phyloP scores from a whole-genome alignment of 2,329 filamentous ascomycete species.

The Fusarium coffeatum region DNA sequence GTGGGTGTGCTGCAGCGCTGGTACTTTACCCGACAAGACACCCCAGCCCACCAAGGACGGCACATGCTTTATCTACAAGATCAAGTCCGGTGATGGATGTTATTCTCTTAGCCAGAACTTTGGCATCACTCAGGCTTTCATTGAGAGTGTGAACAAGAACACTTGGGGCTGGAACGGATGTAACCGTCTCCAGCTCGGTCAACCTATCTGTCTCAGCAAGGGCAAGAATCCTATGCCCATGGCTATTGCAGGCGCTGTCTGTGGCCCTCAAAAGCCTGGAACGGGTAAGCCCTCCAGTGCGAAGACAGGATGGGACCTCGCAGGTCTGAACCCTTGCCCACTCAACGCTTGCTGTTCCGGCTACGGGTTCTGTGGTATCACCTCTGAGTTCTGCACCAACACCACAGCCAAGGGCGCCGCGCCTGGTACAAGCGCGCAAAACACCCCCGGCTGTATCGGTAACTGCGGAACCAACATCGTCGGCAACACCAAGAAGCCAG shows the following conservation, averaged over 20 bases:
- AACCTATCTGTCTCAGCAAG: slow-evolving; percentile 51
- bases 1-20: slow-evolving; percentile 53
- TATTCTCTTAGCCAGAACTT: slow-evolving; percentile 47
- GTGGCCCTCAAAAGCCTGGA: slow-evolving; percentile 51
- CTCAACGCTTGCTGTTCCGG: slow-evolving; percentile 57
- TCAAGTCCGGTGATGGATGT: slow-evolving; percentile 51
- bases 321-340: slow-evolving; percentile 59
- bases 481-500: slow-evolving; percentile 43
- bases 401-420: slow-evolving; percentile 45
- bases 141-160: slow-evolving; percentile 53
- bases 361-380: slow-evolving; percentile 60
- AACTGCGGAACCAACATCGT: slow-evolving; percentile 51
- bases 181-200: slow-evolving; percentile 39
- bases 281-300: slow-evolving; percentile 41
- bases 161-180: slow-evolving; percentile 56
- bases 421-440: slow-evolving; percentile 44
- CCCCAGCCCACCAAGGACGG: slow-evolving; percentile 53
- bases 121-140: slow-evolving; percentile 51
- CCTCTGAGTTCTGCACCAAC: slow-evolving; percentile 56
- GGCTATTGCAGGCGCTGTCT: slow-evolving; percentile 47
- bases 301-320: slow-evolving; percentile 48
- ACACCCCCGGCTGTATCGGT: slow-evolving; percentile 47
- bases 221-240: slow-evolving; percentile 52
- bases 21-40: slow-evolving; percentile 49
- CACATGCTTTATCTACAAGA: slow-evolving; percentile 50